Percentiles rank a stretch among this genome's conserved stretches.
phyloP scores from a whole-genome alignment of 106 monocot species.

The Chionographis japonica region DNA sequence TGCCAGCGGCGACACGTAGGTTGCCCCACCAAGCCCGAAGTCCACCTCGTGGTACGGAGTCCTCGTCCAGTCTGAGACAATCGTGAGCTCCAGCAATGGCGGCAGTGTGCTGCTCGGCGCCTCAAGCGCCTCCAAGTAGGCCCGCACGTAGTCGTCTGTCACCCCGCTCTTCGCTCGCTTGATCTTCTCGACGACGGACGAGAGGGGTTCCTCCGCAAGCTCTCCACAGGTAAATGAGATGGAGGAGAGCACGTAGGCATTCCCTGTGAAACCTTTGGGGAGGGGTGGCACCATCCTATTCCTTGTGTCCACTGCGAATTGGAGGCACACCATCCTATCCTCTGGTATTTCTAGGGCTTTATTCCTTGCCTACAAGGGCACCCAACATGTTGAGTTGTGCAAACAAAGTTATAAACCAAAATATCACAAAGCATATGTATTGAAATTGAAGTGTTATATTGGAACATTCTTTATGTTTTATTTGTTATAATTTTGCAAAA shows the following conservation, averaged over 20 bases:
- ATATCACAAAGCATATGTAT: no score
- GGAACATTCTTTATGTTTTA: no score
- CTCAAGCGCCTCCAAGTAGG: constrained; percentile 37
- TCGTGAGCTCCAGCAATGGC: constrained; percentile 32
- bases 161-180: constrained; percentile 23
- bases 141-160: constrained; percentile 18
- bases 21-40: constrained; percentile 16
- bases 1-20: constrained; percentile 20
- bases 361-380: constrained; percentile 28
- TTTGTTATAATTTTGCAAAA: no score
- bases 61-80: constrained; percentile 45
- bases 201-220: constrained; percentile 12
- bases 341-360: constrained; percentile 24
- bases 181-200: constrained; percentile 25
- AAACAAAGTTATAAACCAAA: no score
- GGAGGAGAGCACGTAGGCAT: constrained; percentile 46
- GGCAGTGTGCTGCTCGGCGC: constrained; percentile 21
- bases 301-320: constrained; percentile 35
- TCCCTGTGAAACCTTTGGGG: constrained; percentile 37
- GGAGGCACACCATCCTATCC: constrained; percentile 34
- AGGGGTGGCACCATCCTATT: constrained; percentile 26
- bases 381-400: not conserved
- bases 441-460: no score
- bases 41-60: constrained; percentile 38
- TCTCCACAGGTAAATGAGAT: constrained; percentile 23